Evolutionary conservation across 2,329 filamentous ascomycete genomes (phyloP).

Genomic region (Diaporthe ilicicola): DNA sequence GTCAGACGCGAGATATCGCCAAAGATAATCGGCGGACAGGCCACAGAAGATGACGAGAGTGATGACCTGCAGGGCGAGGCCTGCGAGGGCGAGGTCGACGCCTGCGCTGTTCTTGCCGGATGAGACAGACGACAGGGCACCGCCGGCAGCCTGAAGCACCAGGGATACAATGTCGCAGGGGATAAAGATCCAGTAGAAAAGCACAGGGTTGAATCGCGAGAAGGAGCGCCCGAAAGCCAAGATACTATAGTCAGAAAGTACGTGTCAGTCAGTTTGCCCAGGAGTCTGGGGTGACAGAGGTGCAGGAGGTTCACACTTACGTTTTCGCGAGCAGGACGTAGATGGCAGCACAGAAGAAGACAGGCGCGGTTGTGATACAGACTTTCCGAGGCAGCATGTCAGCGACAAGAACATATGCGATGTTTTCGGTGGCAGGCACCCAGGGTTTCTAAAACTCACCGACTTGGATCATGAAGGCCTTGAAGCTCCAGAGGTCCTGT

Average conservation of each 20-base stretch:
- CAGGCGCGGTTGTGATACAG: constrained; percentile 64
- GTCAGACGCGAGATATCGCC: constrained; percentile 45
- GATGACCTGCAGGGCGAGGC: constrained; percentile 66
- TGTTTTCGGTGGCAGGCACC: background rate
- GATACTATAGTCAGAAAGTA: constrained; percentile 41
- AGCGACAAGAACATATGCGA: background rate
- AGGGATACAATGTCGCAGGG: constrained; percentile 64
- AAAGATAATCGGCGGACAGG: constrained; percentile 58
- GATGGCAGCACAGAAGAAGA: constrained; percentile 69
- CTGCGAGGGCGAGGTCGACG: constrained; percentile 59
- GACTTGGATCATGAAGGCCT: constrained; percentile 73
- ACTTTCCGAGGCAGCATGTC: constrained; percentile 45
- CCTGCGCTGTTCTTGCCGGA: constrained; percentile 55
- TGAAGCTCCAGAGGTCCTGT: constrained; percentile 65
- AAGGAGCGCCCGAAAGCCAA: constrained; percentile 48
- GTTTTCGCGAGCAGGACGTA: constrained; percentile 67
- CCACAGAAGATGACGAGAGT: constrained; percentile 61
- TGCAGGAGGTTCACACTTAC: constrained; percentile 34
- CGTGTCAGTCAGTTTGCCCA: background rate
- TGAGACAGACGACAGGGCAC: constrained; percentile 57
- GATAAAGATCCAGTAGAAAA: constrained; percentile 57
- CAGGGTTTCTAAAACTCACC: constrained; percentile 45
- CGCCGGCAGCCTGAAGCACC: constrained; percentile 63
- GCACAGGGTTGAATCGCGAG: constrained; percentile 50
- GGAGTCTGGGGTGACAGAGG: background rate